Conservation (phyloP, 2,329 filamentous ascomycete species). For the Xylariaceae sp. region DNA sequence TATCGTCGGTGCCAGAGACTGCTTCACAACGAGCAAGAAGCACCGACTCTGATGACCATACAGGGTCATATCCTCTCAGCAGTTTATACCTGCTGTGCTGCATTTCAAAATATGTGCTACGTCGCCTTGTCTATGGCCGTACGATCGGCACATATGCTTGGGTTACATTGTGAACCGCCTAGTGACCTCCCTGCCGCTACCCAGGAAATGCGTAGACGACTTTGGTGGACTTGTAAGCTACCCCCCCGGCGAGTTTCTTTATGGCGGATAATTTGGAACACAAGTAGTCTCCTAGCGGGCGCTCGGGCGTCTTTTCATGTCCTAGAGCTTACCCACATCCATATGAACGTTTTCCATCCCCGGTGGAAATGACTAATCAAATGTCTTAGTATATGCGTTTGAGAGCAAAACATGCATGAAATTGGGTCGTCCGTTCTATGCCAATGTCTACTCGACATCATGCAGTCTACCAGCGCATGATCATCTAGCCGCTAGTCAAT, state of each 20-base stretch:
- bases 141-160: conserved; percentile 43
- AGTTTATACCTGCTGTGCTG: conserved; percentile 44
- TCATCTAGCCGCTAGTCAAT: conserved; percentile 25
- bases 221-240: conserved; percentile 44
- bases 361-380: no score
- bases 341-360: no score
- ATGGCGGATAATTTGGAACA: no score
- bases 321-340: no score
- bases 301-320: no score
- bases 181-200: conserved; percentile 33
- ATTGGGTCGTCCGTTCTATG: conserved; percentile 41
- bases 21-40: conserved; percentile 42
- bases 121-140: conserved; percentile 37
- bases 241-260: no score
- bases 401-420: conserved; percentile 46
- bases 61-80: conserved; percentile 44
- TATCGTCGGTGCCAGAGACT: conserved; percentile 45
- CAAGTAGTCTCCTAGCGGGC: no score
- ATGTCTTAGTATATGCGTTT: conserved; percentile 36
- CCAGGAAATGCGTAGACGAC: conserved; percentile 35
- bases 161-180: conserved; percentile 45
- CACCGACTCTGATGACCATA: conserved; percentile 43
- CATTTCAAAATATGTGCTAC: conserved; percentile 46
- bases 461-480: conserved; percentile 37
- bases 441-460: conserved; percentile 31